A percentile compares a stretch with the other conserved stretches of the same genome.
These are phyloP conservation scores for Tricholoma hemisulphureum DNA, from an alignment of 768 basidiomycete genomes.

Conservation along the genomic window DNA sequence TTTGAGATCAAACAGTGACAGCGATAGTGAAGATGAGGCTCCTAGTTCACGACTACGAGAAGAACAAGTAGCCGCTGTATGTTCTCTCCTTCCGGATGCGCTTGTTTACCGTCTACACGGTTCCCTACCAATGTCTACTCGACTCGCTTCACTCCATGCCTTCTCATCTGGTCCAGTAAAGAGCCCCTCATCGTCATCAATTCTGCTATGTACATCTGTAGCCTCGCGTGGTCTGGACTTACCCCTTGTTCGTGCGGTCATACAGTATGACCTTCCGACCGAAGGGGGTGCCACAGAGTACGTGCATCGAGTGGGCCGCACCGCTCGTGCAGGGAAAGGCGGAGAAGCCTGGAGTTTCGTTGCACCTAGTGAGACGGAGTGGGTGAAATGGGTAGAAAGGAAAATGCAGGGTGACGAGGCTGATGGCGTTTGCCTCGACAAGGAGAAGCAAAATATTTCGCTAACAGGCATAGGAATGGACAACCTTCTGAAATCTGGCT, in stretches of 20 bases:
- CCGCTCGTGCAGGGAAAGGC: constrained; percentile 92
- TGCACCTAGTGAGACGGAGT: constrained; percentile 79
- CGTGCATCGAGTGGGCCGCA: constrained; percentile 94
- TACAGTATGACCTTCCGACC: constrained; percentile 97
- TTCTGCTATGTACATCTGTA: constrained; percentile 94
- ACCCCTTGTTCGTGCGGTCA: constrained; percentile 87
- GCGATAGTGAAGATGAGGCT: constrained; percentile 19
- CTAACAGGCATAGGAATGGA: constrained; percentile 67
- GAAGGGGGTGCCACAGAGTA: constrained; percentile 97
- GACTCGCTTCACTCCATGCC: constrained; percentile 77
- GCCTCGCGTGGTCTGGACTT: constrained; percentile 98
- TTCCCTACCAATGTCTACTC: constrained; percentile 77
- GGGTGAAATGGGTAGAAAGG: constrained; percentile 87
- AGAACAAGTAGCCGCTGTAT: constrained; percentile 58
- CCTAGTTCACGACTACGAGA: constrained; percentile 18
- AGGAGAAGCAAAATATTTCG: constrained; percentile 39
- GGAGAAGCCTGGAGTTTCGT: constrained; percentile 97
- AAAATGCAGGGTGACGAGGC: constrained; percentile 65
- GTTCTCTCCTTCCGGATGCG: constrained; percentile 77
- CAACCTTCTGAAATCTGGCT: constrained; percentile 71
- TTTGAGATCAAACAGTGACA: constrained; percentile 20
- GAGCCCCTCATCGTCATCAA: constrained; percentile 41
- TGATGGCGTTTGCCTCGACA: constrained; percentile 20
- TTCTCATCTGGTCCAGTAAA: constrained; percentile 57
- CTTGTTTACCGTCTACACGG: constrained; percentile 90